Conservation (phyloP, 2,329 filamentous ascomycete species). For the Chrysoporthe deuterocubensis region DNA sequence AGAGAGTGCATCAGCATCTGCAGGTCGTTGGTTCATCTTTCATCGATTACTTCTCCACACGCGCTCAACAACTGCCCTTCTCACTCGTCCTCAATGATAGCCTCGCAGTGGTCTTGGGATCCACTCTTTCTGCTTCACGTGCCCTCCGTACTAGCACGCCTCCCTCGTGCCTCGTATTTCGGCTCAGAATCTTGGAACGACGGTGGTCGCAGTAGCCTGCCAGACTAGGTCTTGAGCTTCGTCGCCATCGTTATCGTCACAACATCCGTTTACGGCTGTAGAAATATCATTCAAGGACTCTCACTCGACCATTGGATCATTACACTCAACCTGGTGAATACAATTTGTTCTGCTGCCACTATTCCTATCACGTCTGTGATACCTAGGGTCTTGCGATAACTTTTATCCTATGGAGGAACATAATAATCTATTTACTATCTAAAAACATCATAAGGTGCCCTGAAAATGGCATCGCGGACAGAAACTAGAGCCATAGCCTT, state of each 20-base stretch:
- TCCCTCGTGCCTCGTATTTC: neutral
- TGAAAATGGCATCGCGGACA: too few relatives aligned
- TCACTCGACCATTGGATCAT: slow-evolving; percentile 26
- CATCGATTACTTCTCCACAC: neutral
- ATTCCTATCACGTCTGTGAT: neutral
- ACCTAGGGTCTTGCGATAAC: too few relatives aligned
- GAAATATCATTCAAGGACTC: slow-evolving; percentile 10
- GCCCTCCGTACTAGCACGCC: neutral
- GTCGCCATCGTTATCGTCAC: slow-evolving; percentile 16
- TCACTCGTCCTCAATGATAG: neutral
- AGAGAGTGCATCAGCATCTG: neutral
- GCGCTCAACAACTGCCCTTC: neutral
- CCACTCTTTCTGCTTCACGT: neutral
- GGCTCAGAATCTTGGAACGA: slow-evolving; percentile 29
- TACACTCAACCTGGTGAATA: slow-evolving; percentile 23
- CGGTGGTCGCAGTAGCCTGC: slow-evolving; percentile 22
- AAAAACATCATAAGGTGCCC: too few relatives aligned
- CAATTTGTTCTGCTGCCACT: neutral
- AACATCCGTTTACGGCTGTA: slow-evolving; percentile 20
- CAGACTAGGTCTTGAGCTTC: slow-evolving; percentile 6
- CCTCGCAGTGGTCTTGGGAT: neutral
- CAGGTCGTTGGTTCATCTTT: neutral
- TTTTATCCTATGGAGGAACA: too few relatives aligned
- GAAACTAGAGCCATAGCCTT: too few relatives aligned
- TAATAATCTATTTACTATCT: too few relatives aligned